Evolutionary conservation across 2,329 filamentous ascomycete species (phyloP).

Genomic region (Aspergillus chevalieri): DNA sequence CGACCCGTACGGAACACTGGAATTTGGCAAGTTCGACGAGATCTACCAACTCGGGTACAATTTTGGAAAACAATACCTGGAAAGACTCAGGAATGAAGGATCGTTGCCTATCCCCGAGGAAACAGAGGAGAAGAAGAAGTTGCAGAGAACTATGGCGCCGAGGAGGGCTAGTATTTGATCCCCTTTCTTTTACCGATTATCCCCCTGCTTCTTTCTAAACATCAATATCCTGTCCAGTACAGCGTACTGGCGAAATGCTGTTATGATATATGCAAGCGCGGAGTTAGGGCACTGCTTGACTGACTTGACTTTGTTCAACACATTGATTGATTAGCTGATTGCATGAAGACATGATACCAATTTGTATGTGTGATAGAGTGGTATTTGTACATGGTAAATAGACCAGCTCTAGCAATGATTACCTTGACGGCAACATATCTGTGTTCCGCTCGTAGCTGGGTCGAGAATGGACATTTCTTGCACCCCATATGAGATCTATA

Average conservation of each 20-base stretch:
- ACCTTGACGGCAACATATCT: no score
- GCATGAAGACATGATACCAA: no score
- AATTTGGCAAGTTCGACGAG: slow-evolving; percentile 97
- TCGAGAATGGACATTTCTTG: no score
- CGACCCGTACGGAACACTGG: slow-evolving; percentile 85
- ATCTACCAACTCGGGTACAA: slow-evolving; percentile 85
- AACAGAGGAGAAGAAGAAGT: slow-evolving; percentile 68
- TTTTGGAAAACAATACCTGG: slow-evolving; percentile 76
- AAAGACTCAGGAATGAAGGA: slow-evolving; percentile 70
- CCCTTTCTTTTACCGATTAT: neutral
- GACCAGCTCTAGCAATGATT: no score
- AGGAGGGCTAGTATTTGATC: slow-evolving; percentile 63
- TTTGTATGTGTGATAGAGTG: no score
- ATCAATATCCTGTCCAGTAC: neutral
- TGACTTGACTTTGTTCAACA: neutral
- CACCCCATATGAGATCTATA: no score
- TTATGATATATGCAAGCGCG: no score
- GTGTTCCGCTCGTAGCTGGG: no score
- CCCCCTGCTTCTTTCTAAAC: neutral
- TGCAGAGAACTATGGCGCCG: slow-evolving; percentile 73
- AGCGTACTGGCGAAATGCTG: no score
- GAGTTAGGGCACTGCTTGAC: no score
- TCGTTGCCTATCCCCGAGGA: slow-evolving; percentile 64
- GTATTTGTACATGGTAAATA: no score
- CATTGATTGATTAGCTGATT: neutral